These are phyloP conservation scores for Lineolata rhizophorae DNA, from an alignment of 495 filamentous ascomycete species.

Conservation along the genomic window DNA sequence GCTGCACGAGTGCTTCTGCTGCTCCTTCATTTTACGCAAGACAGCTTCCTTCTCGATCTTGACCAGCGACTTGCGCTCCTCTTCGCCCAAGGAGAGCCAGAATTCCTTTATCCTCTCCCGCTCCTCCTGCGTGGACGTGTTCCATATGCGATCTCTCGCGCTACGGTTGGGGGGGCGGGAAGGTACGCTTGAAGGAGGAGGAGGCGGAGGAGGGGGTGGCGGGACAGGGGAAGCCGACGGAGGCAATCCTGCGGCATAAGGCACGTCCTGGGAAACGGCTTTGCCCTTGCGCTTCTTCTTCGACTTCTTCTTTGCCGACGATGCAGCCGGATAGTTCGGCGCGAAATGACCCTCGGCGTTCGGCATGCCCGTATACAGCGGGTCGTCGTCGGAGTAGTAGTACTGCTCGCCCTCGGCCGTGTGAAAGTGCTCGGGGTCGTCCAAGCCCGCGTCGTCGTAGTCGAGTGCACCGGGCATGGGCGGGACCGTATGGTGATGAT, in stretches of 20 bases:
- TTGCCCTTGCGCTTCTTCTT: slow-evolving; percentile 42
- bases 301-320: slow-evolving; percentile 27
- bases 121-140: slow-evolving; percentile 80
- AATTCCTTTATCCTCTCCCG: slow-evolving; percentile 94
- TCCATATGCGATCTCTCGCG: slow-evolving; percentile 77
- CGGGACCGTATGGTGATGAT: slow-evolving; percentile 1
- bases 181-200: slow-evolving; percentile 6
- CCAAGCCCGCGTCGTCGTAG: slow-evolving; percentile 14
- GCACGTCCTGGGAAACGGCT: slow-evolving; percentile 9
- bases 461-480: slow-evolving; percentile 4
- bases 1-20: slow-evolving; percentile 97
- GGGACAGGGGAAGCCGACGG: slow-evolving; percentile 13
- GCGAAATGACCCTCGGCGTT: slow-evolving; percentile 11
- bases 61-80: slow-evolving; percentile 78
- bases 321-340: not conserved
- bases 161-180: slow-evolving; percentile 6
- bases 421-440: slow-evolving; percentile 12
- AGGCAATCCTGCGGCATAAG: slow-evolving; percentile 6
- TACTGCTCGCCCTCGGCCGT: slow-evolving; percentile 15
- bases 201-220: slow-evolving; percentile 14
- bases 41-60: slow-evolving; percentile 98
- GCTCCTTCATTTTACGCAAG: slow-evolving; percentile 97
- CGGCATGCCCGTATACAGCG: slow-evolving; percentile 6
- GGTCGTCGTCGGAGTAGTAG: slow-evolving; percentile 22
- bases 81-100: slow-evolving; percentile 90